Base-by-base conservation (phyloP, 495 filamentous ascomycete genomes). In the Podospora pseudocomata region DNA sequence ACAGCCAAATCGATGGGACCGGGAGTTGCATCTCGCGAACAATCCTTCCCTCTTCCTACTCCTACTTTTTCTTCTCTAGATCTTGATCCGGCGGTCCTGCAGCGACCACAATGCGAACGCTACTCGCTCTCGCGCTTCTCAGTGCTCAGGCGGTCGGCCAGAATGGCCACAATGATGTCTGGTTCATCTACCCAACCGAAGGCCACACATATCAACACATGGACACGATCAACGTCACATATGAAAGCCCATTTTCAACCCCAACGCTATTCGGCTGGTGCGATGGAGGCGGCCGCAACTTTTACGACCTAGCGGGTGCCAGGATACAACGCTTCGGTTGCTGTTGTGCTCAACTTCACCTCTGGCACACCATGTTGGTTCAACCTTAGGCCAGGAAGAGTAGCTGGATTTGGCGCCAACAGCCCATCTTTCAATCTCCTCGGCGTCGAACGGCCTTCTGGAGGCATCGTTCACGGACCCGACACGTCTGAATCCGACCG, bases 111-210 rank as follows among this genome's bases (percentile, higher is more conserved):
- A 49, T 1, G 39, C 13, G 39, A 49, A 49, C 39, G 39, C 39
- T 16, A 5, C 15, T 49, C 39, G 55, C 55, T 11, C 1, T 19
- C 55, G 18, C 55, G 55, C 55, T 58, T 58, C 55, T 58, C n/a
- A n/a, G 6, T 26, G 55, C n/a, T 7, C 55, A n/a, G 23, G 55
- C 13, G 4, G 55, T n/a, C 6, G 19, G n/a, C 23, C 55, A 58
- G 23, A 26, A 26, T n/a, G 55, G 23, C n/a, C 7, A 58, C 13
- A 58, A 58, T 26, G 55, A n/a, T 5, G 55, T 58, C 7, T 26
- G n/a, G n/a, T 58, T 58, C 55, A 58, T 58, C 55, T 58, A 58
- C 55, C 55, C 55, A 18, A 58, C 55, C 55, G 23, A 58, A 11
- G 11, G 23, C 55, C 55, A 58, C n/a, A 58, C 23, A 2, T 58